Evolutionary conservation across 2,329 filamentous ascomycete genomes (phyloP).

Genomic region (Fusarium globosum): DNA sequence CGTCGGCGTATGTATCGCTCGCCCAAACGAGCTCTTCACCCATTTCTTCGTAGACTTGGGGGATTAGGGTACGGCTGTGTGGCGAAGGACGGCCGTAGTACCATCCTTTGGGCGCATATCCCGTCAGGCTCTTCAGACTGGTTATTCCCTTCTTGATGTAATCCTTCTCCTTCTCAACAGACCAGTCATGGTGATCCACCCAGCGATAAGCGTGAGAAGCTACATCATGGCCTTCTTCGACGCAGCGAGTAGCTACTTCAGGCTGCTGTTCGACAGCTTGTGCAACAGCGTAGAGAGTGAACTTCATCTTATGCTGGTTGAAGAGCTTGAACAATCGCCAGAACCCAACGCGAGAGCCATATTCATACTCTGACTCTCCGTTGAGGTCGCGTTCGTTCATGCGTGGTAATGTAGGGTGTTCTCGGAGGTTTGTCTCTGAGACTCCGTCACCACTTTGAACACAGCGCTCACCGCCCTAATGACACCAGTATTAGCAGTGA

Average conservation of each 20-base stretch:
- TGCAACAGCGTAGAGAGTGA: constrained; percentile 2
- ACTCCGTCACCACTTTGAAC: not conserved
- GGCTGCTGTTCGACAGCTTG: constrained; percentile 10
- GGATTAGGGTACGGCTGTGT: not conserved
- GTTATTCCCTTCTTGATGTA: not conserved
- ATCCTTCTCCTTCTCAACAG: not conserved
- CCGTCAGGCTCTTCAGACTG: not conserved
- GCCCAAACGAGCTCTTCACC: not conserved
- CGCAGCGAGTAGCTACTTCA: constrained; percentile 1
- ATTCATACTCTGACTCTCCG: constrained; percentile 16
- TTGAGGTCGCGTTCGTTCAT: constrained; percentile 6
- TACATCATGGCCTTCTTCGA: constrained; percentile 2
- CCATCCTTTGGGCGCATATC: not conserved
- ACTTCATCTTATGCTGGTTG: not conserved
- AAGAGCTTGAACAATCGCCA: constrained; percentile 8
- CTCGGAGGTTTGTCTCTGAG: constrained; percentile 4
- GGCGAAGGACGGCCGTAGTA: constrained; percentile 9
- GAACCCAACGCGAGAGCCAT: constrained; percentile 10
- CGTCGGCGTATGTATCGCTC: constrained; percentile 7
- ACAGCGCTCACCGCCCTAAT: not conserved
- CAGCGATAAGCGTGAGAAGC: constrained; percentile 8
- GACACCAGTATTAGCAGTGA: fast-evolving
- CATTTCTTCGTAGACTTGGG: constrained; percentile 5
- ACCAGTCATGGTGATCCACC: constrained; percentile 16
- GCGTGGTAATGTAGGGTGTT: not conserved